These are phyloP conservation scores for Hibiscus tridactylites DNA, from an alignment of 345 rosid species.

Conservation along the genomic window DNA sequence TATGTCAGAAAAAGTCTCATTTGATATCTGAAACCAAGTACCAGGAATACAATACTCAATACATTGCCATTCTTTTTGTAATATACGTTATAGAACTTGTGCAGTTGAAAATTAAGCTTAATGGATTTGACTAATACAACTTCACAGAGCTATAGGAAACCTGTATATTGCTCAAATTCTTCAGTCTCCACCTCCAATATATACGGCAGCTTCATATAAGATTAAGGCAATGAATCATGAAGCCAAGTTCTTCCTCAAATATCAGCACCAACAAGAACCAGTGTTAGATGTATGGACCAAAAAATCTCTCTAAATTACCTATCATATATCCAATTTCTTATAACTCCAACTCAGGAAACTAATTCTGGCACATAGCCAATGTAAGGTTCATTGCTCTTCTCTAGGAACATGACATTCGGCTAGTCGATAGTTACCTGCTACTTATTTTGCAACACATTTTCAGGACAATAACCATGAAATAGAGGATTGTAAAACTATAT, in stretches of 20 bases:
- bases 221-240: background rate
- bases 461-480: background rate
- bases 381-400: background rate
- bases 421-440: background rate
- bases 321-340: background rate
- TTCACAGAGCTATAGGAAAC: background rate
- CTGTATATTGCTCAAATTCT: too few relatives aligned
- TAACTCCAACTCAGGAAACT: too few relatives aligned
- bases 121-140: background rate
- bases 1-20: background rate
- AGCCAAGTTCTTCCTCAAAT: background rate
- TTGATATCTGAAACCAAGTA: background rate
- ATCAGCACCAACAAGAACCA: background rate
- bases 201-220: background rate
- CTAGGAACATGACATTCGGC: background rate
- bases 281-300: background rate
- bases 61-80: background rate
- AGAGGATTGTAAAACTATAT: background rate
- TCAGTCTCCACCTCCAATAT: too few relatives aligned
- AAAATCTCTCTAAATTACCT: background rate
- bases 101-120: background rate
- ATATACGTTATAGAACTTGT: background rate
- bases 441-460: background rate
- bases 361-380: background rate
- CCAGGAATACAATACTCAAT: background rate